These are phyloP conservation scores for Themeda triandra DNA, from an alignment of 176 grass and related monocot species.

Conservation along the genomic window DNA sequence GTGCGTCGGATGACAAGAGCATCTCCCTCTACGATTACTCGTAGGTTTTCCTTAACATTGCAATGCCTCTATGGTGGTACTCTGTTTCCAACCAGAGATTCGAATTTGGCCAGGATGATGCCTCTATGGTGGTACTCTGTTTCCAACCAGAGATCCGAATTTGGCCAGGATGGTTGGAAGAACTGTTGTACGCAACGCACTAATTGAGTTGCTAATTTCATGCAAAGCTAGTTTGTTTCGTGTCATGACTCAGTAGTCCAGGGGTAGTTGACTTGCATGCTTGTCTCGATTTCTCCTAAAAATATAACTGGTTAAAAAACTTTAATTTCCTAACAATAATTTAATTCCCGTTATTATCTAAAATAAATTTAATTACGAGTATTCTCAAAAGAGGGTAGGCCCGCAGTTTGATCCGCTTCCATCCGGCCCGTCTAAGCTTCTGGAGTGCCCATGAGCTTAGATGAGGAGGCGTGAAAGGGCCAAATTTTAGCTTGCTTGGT, in stretches of 20 bases:
- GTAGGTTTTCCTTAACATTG: not conserved
- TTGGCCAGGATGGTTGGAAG: slow-evolving; percentile 2
- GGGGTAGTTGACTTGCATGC: not conserved
- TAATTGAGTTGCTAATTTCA: slow-evolving; percentile 13
- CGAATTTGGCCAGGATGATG: not conserved
- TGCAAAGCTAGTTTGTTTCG: not conserved
- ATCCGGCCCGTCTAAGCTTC: not conserved
- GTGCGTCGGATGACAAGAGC: slow-evolving; percentile 79
- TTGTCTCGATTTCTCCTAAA: not conserved
- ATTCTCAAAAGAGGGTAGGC: not conserved
- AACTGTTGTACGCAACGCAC: slow-evolving; percentile 19
- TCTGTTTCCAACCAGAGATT: not conserved
- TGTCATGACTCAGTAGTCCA: not conserved
- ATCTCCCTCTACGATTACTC: slow-evolving; percentile 93
- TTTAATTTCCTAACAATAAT: too few species aligned
- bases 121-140: too few species aligned
- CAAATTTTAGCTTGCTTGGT: too few species aligned
- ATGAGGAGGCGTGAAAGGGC: too few species aligned
- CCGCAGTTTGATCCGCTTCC: not conserved
- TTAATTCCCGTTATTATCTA: too few species aligned
- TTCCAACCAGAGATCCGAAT: not conserved
- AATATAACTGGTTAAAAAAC: not conserved
- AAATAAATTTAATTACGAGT: too few species aligned
- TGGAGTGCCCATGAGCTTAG: not conserved
- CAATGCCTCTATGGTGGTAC: not conserved